Conservation (phyloP, 1,284 basidiomycete species). For the Pseudozyma flocculosa region DNA sequence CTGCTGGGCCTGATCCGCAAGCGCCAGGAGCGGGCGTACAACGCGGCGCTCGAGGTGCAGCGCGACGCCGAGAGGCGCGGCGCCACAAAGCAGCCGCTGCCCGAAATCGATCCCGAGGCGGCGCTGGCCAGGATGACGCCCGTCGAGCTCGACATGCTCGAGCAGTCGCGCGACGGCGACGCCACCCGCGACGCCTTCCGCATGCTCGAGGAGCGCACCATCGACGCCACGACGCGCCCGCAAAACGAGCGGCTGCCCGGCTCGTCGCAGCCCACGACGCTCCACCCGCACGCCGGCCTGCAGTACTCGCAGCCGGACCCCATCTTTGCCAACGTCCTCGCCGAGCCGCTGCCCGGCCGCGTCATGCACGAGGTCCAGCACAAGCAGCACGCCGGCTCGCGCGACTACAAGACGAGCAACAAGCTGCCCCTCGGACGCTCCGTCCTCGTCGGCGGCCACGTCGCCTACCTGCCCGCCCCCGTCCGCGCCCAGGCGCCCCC, state of each 20-base stretch:
- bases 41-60: slow-evolving; percentile 13
- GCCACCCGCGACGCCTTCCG: slow-evolving; percentile 27
- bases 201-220: slow-evolving; percentile 17
- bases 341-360: slow-evolving; percentile 38
- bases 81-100: slow-evolving; percentile 23
- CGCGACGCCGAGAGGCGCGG: slow-evolving; percentile 27
- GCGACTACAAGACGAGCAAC: slow-evolving; percentile 4
- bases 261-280: slow-evolving; percentile 26
- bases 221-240: slow-evolving; percentile 1
- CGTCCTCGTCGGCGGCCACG: slow-evolving; percentile 27
- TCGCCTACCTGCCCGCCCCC: slow-evolving; percentile 23
- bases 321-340: slow-evolving; percentile 42
- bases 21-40: slow-evolving; percentile 26
- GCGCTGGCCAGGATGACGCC: slow-evolving; percentile 27
- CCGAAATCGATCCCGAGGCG: slow-evolving; percentile 32
- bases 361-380: slow-evolving; percentile 37
- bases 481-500: slow-evolving; percentile 20
- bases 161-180: slow-evolving; percentile 25
- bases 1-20: slow-evolving; percentile 28
- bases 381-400: slow-evolving; percentile 4
- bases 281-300: slow-evolving; percentile 46
- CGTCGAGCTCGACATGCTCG: slow-evolving; percentile 35
- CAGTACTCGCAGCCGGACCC: slow-evolving; percentile 52
- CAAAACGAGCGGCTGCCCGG: slow-evolving; percentile 11
- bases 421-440: slow-evolving; percentile 24